Evolutionary conservation across 306 rosid species (phyloP).

Genomic region (Rubus parviflorus): DNA sequence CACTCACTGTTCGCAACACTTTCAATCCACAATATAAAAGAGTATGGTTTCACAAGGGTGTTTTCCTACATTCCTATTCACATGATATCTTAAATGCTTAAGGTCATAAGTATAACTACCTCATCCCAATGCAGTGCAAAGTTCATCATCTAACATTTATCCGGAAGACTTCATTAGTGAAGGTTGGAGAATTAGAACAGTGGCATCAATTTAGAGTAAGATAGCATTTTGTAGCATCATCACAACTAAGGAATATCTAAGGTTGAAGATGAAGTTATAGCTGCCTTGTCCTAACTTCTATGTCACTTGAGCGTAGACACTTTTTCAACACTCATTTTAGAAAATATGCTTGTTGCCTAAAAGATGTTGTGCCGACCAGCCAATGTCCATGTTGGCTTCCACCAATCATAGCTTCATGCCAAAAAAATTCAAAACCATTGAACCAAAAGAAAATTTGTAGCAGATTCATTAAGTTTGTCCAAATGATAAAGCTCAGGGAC

Average conservation of each 20-base stretch:
- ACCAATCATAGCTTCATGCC: background rate
- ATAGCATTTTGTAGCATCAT: background rate
- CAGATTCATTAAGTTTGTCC: background rate
- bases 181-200: background rate
- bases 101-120: background rate
- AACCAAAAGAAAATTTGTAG: background rate
- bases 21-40: background rate
- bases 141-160: conserved; percentile 1
- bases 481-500: background rate
- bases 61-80: background rate
- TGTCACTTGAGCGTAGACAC: background rate
- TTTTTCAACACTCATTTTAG: background rate
- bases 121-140: conserved; percentile 5
- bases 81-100: background rate
- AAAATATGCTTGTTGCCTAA: background rate
- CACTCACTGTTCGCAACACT: background rate
- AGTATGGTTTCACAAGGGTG: background rate
- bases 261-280: background rate
- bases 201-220: background rate
- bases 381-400: background rate
- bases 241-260: background rate
- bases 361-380: background rate
- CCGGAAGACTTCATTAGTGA: background rate
- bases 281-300: conserved; percentile 8
- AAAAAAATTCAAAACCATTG: background rate